Evolutionary conservation across 2,329 filamentous ascomycete species (phyloP), one percentile per base, ranked within the genome.

Genomic region (Aspergillus pseudonomiae): DNA sequence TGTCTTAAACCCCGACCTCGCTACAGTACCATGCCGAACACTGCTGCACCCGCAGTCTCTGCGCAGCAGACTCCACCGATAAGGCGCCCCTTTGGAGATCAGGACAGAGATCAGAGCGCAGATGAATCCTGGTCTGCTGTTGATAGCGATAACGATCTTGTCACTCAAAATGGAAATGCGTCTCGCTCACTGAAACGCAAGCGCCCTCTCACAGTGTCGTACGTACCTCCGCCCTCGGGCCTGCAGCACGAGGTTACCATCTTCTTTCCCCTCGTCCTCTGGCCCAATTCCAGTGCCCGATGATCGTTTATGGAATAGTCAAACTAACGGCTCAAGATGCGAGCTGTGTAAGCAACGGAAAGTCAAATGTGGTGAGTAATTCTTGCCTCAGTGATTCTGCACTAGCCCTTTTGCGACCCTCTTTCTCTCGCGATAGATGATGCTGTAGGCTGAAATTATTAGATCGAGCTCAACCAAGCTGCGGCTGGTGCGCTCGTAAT

Each of bases 401-500:
- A 52, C 16, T 32, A 52, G 16, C 10, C 28, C 19, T 34, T 52
- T 6, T 32, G 7, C 28, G n/a, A 26, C 16, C 48, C 19, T 52
- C 26, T 52, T 32, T 24, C 28, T 34, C 19, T 19, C 48, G 19
- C 6, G 16, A 34, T 12, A 16, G 10, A 28, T 30, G 14, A 36
- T 52, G 12, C 21, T 16, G 32, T 24, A 28, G 36, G 55, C n/a
- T 57, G 14, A 57, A 41, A 16, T 19, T 16, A 7, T 41, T 63
- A 78, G 80, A 87, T 70, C 83, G 85, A 61, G 79, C 80, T 39
- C 84, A 86, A 69, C 85, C 85, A 2, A 84, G 84, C n/a, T 91
- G 89, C 76, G 88, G 88, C 26, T 91, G 89, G 89, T 92, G 89
- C 74, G 78, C 86, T 57, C 86, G 89, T 57, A 90, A 91, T 75